Evolutionary conservation across 108 stramenopile species (phyloP).

Genomic region (Stephanodiscus triporus): DNA sequence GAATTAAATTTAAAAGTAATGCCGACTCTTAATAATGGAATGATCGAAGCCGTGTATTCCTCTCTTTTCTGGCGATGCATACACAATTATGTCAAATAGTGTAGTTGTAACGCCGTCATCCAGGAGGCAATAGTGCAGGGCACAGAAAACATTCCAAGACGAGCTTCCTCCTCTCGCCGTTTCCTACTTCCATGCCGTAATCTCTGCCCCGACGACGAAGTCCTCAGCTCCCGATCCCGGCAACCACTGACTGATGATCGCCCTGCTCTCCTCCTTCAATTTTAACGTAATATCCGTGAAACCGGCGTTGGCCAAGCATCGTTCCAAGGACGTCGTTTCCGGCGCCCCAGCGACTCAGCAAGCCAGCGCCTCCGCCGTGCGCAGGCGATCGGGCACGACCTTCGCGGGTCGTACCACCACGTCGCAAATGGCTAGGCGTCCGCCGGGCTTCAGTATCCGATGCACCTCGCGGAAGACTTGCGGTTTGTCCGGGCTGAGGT

Average conservation of each 20-base stretch:
- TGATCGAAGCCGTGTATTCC: too few species aligned
- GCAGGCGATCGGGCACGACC: constrained; percentile 35
- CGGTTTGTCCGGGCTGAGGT: constrained; percentile 84
- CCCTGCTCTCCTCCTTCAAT: constrained; percentile 58
- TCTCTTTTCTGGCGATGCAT: too few species aligned
- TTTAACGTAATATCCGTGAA: constrained; percentile 47
- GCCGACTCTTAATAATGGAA: too few species aligned
- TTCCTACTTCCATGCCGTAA: constrained; percentile 36
- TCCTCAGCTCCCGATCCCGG: constrained; percentile 62
- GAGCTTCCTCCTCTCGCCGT: too few species aligned
- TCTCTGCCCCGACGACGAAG: constrained; percentile 50
- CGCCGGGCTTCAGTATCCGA: constrained; percentile 85
- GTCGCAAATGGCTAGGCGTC: constrained; percentile 78
- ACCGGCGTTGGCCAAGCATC: constrained; percentile 44
- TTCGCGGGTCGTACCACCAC: constrained; percentile 51
- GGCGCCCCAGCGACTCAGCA: constrained; percentile 70
- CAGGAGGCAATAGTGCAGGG: too few species aligned
- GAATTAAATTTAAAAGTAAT: too few species aligned
- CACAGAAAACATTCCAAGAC: too few species aligned
- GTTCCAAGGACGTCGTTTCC: constrained; percentile 48
- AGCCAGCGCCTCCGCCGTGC: constrained; percentile 58
- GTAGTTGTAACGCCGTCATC: too few species aligned
- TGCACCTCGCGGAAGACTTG: constrained; percentile 77
- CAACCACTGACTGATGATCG: constrained; percentile 59
- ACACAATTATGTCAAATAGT: too few species aligned